phyloP scores from a whole-genome alignment of 768 basidiomycete species.

The Collybiopsis confluens region DNA sequence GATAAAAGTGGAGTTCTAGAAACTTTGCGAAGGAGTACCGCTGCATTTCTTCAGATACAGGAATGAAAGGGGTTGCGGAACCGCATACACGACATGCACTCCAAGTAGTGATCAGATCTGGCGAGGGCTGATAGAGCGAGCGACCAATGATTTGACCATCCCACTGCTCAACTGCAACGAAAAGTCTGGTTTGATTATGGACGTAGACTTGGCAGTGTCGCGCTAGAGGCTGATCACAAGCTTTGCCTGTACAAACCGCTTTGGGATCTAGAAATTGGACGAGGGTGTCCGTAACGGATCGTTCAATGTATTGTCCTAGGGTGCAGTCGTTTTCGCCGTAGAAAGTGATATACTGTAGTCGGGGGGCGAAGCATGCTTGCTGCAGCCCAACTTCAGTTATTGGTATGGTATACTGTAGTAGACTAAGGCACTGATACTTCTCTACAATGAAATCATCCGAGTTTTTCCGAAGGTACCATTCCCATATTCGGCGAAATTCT shows the following conservation, averaged over 20 bases:
- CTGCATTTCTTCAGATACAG: conserved; percentile 88
- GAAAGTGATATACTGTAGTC: conserved; percentile 72
- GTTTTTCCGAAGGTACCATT: conserved; percentile 91
- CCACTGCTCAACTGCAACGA: conserved; percentile 88
- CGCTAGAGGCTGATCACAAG: conserved; percentile 75
- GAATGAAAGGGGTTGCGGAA: conserved; percentile 81
- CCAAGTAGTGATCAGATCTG: conserved; percentile 87
- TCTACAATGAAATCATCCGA: conserved; percentile 83
- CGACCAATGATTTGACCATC: conserved; percentile 68
- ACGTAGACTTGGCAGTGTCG: conserved; percentile 89
- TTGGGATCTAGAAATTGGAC: conserved; percentile 68
- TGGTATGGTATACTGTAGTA: conserved; percentile 80
- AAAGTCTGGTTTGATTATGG: conserved; percentile 80
- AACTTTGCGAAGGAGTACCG: conserved; percentile 95
- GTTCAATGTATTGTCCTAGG: conserved; percentile 90
- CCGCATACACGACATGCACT: conserved; percentile 79
- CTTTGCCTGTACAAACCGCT: conserved; percentile 78
- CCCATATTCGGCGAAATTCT: conserved; percentile 88
- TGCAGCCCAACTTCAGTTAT: conserved; percentile 61
- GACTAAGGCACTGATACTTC: conserved; percentile 85
- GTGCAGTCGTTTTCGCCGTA: conserved; percentile 93
- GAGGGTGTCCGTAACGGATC: conserved; percentile 63
- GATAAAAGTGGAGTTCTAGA: conserved; percentile 94
- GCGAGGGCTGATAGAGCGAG: conserved; percentile 48
- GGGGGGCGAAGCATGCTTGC: conserved; percentile 75